Conservation (phyloP, 345 rosid species). For the Moricandia moricandioides region DNA sequence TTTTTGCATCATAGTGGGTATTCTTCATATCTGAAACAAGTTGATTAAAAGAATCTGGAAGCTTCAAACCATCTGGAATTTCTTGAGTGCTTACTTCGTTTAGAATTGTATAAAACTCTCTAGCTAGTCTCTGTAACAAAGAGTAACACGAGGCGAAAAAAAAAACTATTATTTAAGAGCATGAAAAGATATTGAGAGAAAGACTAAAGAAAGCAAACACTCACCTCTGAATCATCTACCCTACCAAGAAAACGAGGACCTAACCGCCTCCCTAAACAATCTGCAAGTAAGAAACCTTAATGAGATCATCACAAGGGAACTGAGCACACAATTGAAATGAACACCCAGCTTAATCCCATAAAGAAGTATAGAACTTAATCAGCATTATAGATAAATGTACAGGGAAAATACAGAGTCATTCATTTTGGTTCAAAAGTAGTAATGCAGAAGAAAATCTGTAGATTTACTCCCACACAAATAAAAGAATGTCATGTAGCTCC, state of each 20-base stretch:
- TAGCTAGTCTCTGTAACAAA: slow-evolving; percentile 70
- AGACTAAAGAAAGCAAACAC: slow-evolving; percentile 14
- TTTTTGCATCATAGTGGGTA: slow-evolving; percentile 83
- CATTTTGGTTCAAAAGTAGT: not conserved
- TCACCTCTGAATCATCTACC: slow-evolving; percentile 93
- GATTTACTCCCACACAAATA: not conserved
- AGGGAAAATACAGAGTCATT: not conserved
- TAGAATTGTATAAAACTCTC: slow-evolving; percentile 82
- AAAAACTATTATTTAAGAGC: slow-evolving; percentile 27
- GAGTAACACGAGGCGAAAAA: slow-evolving; percentile 29
- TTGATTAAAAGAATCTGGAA: slow-evolving; percentile 79
- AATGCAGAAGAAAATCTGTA: slow-evolving; percentile 2
- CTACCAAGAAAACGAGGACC: slow-evolving; percentile 95
- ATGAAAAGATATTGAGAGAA: slow-evolving; percentile 6
- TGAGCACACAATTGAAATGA: not conserved
- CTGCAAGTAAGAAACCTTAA: slow-evolving; percentile 45
- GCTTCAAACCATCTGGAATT: slow-evolving; percentile 77
- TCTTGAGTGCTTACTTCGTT: slow-evolving; percentile 76
- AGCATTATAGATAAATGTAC: not conserved
- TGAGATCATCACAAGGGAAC: slow-evolving; percentile 16
- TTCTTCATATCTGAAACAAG: slow-evolving; percentile 88
- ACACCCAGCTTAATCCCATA: not conserved
- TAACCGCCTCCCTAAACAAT: slow-evolving; percentile 97
- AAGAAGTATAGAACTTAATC: not conserved
- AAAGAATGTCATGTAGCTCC: slow-evolving; percentile 21